phyloP scores from a whole-genome alignment of 257 asterid species.

The Fraxinus anomala region DNA sequence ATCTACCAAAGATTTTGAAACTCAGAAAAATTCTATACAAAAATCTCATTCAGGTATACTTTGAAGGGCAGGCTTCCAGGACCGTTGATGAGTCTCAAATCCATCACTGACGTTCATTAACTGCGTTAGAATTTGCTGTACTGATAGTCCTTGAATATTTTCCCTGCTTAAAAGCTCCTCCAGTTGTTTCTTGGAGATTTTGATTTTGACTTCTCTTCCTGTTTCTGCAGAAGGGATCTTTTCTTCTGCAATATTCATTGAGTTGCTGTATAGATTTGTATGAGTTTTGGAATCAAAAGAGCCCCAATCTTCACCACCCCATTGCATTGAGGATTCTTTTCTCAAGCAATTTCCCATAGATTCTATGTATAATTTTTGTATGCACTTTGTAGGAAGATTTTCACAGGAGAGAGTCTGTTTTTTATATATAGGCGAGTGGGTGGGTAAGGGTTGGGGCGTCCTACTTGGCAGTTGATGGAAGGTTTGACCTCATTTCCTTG shows the following conservation, averaged over 20 bases:
- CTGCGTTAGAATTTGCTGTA: constrained; percentile 39
- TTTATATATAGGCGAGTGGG: neutral
- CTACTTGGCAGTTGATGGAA: constrained; percentile 28
- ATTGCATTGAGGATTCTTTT: constrained; percentile 47
- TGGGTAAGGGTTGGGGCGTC: neutral
- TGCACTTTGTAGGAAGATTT: constrained; percentile 18
- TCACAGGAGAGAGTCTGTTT: neutral
- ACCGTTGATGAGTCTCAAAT: constrained; percentile 29
- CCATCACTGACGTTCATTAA: constrained; percentile 36
- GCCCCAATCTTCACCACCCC: constrained; percentile 82
- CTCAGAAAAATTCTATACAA: neutral
- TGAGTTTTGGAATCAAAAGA: constrained; percentile 26
- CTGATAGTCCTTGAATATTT: constrained; percentile 37
- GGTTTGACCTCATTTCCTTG: constrained; percentile 14
- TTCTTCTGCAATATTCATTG: constrained; percentile 8
- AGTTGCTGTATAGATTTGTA: neutral
- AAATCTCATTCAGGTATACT: constrained; percentile 57
- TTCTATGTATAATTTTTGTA: neutral
- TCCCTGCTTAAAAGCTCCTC: constrained; percentile 42
- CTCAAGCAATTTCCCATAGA: constrained; percentile 66
- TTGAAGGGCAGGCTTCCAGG: constrained; percentile 59
- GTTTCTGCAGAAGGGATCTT: neutral
- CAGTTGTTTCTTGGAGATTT: constrained; percentile 56
- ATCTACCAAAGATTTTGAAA: neutral
- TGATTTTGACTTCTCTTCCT: constrained; percentile 58